Base-by-base conservation (phyloP, 31 red algal genomes). In the Odonthalia washingtoniensis region DNA sequence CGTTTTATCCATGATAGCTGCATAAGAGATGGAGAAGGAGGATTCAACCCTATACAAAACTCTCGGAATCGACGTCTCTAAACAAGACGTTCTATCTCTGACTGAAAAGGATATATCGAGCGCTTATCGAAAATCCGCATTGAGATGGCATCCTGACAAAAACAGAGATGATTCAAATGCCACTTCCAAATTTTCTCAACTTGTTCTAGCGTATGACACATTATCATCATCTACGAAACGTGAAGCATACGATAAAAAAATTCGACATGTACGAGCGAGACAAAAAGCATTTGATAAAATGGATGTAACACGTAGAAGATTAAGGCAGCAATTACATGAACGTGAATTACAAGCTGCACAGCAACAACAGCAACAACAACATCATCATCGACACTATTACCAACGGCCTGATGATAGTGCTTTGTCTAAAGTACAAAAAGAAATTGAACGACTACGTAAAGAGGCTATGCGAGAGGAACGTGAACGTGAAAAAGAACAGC, bases 71-170 rank as follows among this genome's bases (percentile, higher is more conserved):
- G 87, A 90, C 70, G 64, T 70, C 3, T 41, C 4, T 21, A 33
- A 17, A 2, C 40, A 70, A 18, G 77, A 90, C 46, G 87, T 90
- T 1, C 70, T 83, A 40, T 4, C 43, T n/a, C 69, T 90, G 16
- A 49, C 87, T 14, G 77, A 90, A 28, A 65, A 65, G 39, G 87
- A 93, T 37, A 92, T 98, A 33, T 65, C 89, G 16, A 80, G 93
- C 69, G 89, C 86, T 17, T 98, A 95, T 45, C 78, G 96, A 18
- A 82, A 89, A 40, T 33, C 85, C 21, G 96, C 96, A 24, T 53
- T 98, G 30, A 92, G 86, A 73, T 87, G 80, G 53, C 96, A 98
- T 74, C 96, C 96, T 28, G 96, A 98, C 64, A 88, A 83, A 66
- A 95, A 95, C 62, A 75, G 75, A 37, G 60, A 82, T 49, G 74